A percentile compares a stretch with the other conserved stretches of the same genome.
These are phyloP conservation scores for Colletotrichum scovillei DNA, from an alignment of 2,329 filamentous ascomycete genomes.

Conservation along the genomic window DNA sequence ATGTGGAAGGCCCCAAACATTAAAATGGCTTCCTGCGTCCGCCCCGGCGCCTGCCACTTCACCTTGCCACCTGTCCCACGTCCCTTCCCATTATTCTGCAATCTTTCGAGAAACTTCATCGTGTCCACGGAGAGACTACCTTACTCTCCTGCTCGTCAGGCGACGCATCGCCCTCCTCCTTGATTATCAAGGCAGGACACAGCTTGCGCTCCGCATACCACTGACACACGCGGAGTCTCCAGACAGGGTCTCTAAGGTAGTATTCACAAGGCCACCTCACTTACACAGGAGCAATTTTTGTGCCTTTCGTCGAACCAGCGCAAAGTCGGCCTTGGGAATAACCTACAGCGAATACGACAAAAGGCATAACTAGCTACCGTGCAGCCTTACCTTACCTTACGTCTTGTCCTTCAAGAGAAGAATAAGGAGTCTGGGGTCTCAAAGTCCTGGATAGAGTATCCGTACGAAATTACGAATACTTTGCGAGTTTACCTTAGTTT, in stretches of 20 bases:
- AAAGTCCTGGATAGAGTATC: neutral
- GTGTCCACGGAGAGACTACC: neutral
- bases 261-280: neutral
- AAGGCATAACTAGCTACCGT: neutral
- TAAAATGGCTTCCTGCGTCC: conserved; percentile 26
- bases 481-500: neutral
- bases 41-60: neutral
- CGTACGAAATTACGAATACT: no score
- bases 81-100: neutral
- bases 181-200: conserved; percentile 21
- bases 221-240: neutral
- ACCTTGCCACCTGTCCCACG: neutral
- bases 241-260: neutral
- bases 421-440: neutral
- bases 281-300: neutral
- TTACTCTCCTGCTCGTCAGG: neutral
- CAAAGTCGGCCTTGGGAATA: neutral
- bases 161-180: conserved; percentile 22
- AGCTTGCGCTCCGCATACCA: conserved; percentile 15
- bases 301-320: neutral
- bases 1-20: neutral
- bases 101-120: neutral
- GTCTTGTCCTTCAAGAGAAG: neutral
- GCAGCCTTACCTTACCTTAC: no score
- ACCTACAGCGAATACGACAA: neutral